Conservation (phyloP, 2,329 filamentous ascomycete genomes). For the Pseudocercospora eumusae region DNA sequence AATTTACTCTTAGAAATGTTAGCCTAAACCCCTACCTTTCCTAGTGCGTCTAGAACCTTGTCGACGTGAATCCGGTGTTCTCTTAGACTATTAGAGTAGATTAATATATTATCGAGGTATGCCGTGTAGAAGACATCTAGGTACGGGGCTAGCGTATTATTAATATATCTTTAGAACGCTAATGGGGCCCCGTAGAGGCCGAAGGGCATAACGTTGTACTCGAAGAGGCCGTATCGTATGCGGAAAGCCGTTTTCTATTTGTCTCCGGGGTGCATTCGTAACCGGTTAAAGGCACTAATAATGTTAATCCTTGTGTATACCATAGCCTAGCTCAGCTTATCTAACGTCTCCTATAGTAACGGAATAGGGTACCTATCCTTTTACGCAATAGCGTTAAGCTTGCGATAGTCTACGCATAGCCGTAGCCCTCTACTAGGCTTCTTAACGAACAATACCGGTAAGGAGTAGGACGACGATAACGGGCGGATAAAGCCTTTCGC, state of each 20-base stretch:
- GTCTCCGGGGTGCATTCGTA: conserved; percentile 31
- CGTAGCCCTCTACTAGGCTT: too few relatives aligned
- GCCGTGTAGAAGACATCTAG: conserved; percentile 29
- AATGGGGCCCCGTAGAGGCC: too few relatives aligned
- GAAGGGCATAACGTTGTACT: too few relatives aligned
- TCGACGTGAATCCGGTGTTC: background rate
- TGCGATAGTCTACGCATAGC: conserved; percentile 38
- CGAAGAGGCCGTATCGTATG: too few relatives aligned
- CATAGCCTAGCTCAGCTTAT: conserved; percentile 24
- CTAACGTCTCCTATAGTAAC: too few relatives aligned
- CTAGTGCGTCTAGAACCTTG: conserved; percentile 9
- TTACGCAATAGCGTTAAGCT: conserved; percentile 36
- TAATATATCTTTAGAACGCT: too few relatives aligned
- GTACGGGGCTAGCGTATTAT: conserved; percentile 23
- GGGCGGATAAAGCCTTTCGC: too few relatives aligned
- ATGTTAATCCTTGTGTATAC: conserved; percentile 31
- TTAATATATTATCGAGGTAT: conserved; percentile 40
- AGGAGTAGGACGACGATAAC: too few relatives aligned
- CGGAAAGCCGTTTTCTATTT: conserved; percentile 32
- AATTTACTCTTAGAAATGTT: conserved; percentile 24
- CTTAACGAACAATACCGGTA: too few relatives aligned
- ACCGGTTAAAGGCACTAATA: conserved; percentile 29
- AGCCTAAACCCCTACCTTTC: conserved; percentile 12
- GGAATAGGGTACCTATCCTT: conserved; percentile 37
- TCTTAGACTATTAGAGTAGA: conserved; percentile 28